These are phyloP conservation scores for Cryptosporidium sp. DNA, from an alignment of 169 alveolate genomes.

Conservation along the genomic window DNA sequence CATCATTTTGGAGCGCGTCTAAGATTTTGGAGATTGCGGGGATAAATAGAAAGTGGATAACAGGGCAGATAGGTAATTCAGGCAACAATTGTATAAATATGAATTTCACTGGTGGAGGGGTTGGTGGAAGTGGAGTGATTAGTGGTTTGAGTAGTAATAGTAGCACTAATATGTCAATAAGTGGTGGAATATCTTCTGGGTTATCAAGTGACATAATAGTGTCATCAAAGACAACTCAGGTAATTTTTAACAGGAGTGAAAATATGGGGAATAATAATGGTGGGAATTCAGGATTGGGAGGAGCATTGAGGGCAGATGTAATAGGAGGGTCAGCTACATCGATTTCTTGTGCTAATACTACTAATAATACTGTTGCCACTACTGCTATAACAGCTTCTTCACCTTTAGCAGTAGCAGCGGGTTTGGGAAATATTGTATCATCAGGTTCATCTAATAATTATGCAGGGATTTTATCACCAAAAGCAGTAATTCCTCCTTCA, in stretches of 20 bases:
- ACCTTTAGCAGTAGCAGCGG: not conserved
- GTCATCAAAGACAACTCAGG: constrained; percentile 9
- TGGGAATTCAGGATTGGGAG: not conserved
- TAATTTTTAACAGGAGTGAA: not conserved
- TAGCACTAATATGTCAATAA: not conserved
- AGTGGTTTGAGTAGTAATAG: not conserved
- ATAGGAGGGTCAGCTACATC: not conserved
- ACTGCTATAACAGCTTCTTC: not conserved
- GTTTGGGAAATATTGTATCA: not conserved
- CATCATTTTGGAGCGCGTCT: constrained; percentile 61
- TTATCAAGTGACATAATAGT: constrained; percentile 5
- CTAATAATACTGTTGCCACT: not conserved
- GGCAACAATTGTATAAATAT: constrained; percentile 4
- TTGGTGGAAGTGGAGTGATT: not conserved
- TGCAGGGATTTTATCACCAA: not conserved
- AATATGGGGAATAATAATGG: not conserved
- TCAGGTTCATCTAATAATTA: not conserved
- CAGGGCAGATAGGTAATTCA: constrained; percentile 36
- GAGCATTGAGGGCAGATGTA: not conserved
- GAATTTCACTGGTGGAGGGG: constrained; percentile 1
- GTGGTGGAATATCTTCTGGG: not conserved
- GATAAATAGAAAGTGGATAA: constrained; percentile 57
- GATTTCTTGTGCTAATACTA: not conserved
- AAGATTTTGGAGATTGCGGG: constrained; percentile 46
- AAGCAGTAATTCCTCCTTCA: not conserved